These are phyloP conservation scores for Chytridiales sp. DNA, from an alignment of 371 early-diverging fungal species.

Conservation along the genomic window DNA sequence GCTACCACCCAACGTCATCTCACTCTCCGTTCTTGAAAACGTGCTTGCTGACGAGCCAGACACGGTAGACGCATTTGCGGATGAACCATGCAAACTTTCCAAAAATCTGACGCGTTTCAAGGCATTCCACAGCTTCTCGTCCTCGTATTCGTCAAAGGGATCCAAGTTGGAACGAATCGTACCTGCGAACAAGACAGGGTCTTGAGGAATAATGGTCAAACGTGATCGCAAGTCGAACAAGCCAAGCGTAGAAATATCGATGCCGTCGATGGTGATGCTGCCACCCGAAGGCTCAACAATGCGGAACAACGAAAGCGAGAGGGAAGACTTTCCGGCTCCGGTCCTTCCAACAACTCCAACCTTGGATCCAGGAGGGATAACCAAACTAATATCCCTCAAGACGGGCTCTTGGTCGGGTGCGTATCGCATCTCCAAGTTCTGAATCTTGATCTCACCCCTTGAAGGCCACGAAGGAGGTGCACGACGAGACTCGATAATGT, in stretches of 20 bases:
- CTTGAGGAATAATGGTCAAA: conserved; percentile 49
- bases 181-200: conserved; percentile 45
- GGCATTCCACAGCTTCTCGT: conserved; percentile 27
- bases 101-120: conserved; percentile 28
- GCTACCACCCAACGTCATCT: conserved; percentile 48
- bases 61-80: too few species aligned
- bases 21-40: background rate
- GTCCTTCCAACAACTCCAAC: conserved; percentile 76
- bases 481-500: conserved; percentile 34
- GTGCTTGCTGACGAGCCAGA: background rate
- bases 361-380: conserved; percentile 66
- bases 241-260: conserved; percentile 35
- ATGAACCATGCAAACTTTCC: conserved; percentile 35
- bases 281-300: conserved; percentile 69
- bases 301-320: conserved; percentile 49
- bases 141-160: conserved; percentile 28
- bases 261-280: conserved; percentile 37
- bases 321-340: conserved; percentile 56
- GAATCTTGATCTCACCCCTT: conserved; percentile 66
- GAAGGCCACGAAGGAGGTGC: conserved; percentile 52
- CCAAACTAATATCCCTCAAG: conserved; percentile 60
- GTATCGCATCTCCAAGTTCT: conserved; percentile 65
- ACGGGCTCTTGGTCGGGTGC: conserved; percentile 63
- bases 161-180: conserved; percentile 45
- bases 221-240: conserved; percentile 36